Evolutionary conservation across 1,284 basidiomycete genomes (phyloP), one percentile per base, ranked within the genome.

Genomic region (Xanthoconium separans): DNA sequence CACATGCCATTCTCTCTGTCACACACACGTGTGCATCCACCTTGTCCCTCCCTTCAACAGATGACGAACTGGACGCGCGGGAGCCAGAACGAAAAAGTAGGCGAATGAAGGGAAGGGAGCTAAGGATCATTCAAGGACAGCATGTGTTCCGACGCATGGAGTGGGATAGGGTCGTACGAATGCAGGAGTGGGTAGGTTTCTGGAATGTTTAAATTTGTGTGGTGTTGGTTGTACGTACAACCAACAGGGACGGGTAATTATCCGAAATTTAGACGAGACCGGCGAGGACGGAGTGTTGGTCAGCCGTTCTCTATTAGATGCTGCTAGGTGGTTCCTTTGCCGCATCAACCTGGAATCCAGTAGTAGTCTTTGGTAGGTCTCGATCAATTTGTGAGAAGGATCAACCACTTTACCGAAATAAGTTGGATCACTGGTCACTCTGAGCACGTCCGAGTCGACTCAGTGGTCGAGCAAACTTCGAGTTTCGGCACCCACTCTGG

Each of bases 61-160:
- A 92, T 69, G 87, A 85, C 51, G 93, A 93, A 67, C 73, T 82
- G 29, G 93, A 95, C 63, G 64, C 60, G 5, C 70, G 67, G 12
- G 82, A 92, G 46, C 86, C 87, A 2, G 76, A 84, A 58, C 75
- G 91, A 55, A 83, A 78, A 62, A 80, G 81, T 4, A 77, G 77
- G 54, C 75, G 93, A 47, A 92, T 94, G 88, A 80, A 87, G 44
- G 84, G 85, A 24, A 77, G 94, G 52, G 95, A 97, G 70, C 73
- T 97, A 56, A 79, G 87, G 45, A 76, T 97, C 37, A 77, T 97
- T 2, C 89, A 91, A 63, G 86, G 87, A 18, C 85, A 91, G 63
- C 79, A 84, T 61, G 70, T 81, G 37, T 76, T 83, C 52, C 67
- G 74, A 6, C 70, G 71, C 5, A 47, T 57, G 41, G 65, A 66